A percentile compares a stretch with the other conserved stretches of the same genome.
These are phyloP conservation scores for Xylariaceae sp. DNA, from an alignment of 2,329 filamentous ascomycete species.

Conservation along the genomic window DNA sequence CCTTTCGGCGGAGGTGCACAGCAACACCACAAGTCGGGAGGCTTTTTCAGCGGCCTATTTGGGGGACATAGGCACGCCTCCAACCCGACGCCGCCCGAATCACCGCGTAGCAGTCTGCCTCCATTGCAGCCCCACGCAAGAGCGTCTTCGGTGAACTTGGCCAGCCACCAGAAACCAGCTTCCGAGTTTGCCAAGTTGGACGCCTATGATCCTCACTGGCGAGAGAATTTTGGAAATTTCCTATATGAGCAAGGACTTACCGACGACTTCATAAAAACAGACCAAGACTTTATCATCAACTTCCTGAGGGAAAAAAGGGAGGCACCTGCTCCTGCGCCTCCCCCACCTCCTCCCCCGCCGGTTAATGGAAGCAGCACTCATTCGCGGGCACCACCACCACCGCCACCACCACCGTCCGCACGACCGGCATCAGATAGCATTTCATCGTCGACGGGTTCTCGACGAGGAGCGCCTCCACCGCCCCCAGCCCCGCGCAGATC, in stretches of 20 bases:
- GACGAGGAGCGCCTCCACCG: conserved; percentile 45
- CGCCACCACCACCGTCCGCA: conserved; percentile 25
- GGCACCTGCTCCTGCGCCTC: conserved; percentile 36
- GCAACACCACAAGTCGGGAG: conserved; percentile 40
- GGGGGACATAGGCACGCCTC: conserved; percentile 56
- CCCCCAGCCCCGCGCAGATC: conserved; percentile 57
- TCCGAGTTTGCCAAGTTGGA: conserved; percentile 60
- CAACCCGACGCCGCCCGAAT: conserved; percentile 51
- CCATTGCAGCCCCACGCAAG: conserved; percentile 31
- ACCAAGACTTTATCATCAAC: conserved; percentile 63
- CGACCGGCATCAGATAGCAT: conserved; percentile 30
- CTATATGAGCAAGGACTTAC: conserved; percentile 57
- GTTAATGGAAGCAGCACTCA: conserved; percentile 32
- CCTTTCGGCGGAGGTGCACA: conserved; percentile 59
- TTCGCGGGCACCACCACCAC: conserved; percentile 38
- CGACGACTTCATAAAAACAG: conserved; percentile 62
- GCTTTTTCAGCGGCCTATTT: conserved; percentile 57
- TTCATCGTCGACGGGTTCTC: conserved; percentile 33
- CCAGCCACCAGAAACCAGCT: conserved; percentile 35
- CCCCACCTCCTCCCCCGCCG: conserved; percentile 32
- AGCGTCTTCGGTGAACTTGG: conserved; percentile 41
- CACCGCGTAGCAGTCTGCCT: conserved; percentile 40
- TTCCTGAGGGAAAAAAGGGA: conserved; percentile 55
- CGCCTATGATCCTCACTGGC: conserved; percentile 59
- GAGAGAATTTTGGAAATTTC: conserved; percentile 60